Evolutionary conservation across 2,329 filamentous ascomycete species (phyloP), one percentile per base, ranked within the genome.

Genomic region (Nigrograna mackinnonii): DNA sequence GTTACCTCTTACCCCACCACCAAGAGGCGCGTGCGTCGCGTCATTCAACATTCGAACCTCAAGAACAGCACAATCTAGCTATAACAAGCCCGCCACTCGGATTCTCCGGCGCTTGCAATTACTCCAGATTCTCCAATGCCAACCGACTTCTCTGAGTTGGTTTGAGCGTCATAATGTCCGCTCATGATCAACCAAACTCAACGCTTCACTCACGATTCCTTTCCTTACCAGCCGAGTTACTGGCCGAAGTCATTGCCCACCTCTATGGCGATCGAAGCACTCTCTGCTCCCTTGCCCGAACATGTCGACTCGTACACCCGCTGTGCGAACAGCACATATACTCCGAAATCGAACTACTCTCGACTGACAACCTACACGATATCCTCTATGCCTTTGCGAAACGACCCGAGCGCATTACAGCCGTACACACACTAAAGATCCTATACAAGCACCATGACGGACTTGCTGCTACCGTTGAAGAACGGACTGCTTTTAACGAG

Each of bases 281-380:
- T 0, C 49, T 68, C 13, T 58, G 55, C 37, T 30, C 37, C 3
- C 61, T 66, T 22, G 64, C 64, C 6, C 56, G 39, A 22, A 65
- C 64, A 20, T 61, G 63, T 43, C 53, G 47, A 12, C 44, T 44
- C 28, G 48, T 68, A 36, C 63, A 67, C 43, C 43, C 50, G 20
- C 49, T 68, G 11, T 49, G 57, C 31, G 64, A 69, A 35, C 58
- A 63, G 36, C 55, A 54, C 35, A 45, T 69, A 7, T 69, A 67
- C 49, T 55, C 50, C 34, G 54, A 44, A 14, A 60, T 69, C 43
- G 47, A 57, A 19, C 49, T 69, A 3, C 41, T 49, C 9, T 58
- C 51, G 1, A 64, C 65, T 4, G 39, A 49, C 12, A 45, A 60
- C 32, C 55, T 66, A 2, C 46, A 49, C 16, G 48, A 44, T 17